Evolutionary conservation across 2,329 filamentous ascomycete genomes (phyloP).

Genomic region (Ceratocystis eucalypticola): DNA sequence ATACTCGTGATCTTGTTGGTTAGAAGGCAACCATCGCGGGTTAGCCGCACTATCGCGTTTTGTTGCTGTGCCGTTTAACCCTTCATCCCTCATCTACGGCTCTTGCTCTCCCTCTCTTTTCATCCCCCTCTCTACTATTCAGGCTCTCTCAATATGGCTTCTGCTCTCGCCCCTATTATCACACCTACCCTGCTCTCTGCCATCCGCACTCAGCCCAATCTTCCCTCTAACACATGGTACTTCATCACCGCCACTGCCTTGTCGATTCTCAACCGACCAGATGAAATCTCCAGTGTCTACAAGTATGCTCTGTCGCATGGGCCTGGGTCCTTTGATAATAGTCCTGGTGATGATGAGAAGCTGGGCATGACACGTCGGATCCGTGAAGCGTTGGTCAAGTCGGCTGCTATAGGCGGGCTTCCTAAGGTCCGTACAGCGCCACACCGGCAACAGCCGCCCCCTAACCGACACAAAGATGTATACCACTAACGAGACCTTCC

Average conservation of each 20-base stretch:
- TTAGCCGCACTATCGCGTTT: no score
- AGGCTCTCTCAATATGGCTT: background rate
- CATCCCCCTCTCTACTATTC: background rate
- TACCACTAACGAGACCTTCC: background rate
- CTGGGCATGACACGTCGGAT: slow-evolving; percentile 34
- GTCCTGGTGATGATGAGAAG: slow-evolving; percentile 27
- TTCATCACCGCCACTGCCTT: slow-evolving; percentile 34
- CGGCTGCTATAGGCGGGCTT: slow-evolving; percentile 34
- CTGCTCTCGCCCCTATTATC: slow-evolving; percentile 20
- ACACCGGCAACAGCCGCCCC: background rate
- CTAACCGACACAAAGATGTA: background rate
- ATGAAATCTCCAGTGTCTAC: slow-evolving; percentile 35
- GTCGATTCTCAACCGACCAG: slow-evolving; percentile 35
- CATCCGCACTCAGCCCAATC: slow-evolving; percentile 29
- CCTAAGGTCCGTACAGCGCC: slow-evolving; percentile 33
- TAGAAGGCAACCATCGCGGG: no score
- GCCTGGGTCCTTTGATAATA: slow-evolving; percentile 21
- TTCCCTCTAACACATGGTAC: slow-evolving; percentile 37
- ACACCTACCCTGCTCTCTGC: slow-evolving; percentile 32
- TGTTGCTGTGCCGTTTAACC: no score
- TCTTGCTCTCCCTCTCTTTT: background rate
- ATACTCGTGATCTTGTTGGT: background rate
- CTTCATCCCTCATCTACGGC: no score
- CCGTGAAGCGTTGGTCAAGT: slow-evolving; percentile 38
- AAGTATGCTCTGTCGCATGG: slow-evolving; percentile 29